Conservation (phyloP, 176 grass and related monocot genomes). For the Puya raimondii region DNA sequence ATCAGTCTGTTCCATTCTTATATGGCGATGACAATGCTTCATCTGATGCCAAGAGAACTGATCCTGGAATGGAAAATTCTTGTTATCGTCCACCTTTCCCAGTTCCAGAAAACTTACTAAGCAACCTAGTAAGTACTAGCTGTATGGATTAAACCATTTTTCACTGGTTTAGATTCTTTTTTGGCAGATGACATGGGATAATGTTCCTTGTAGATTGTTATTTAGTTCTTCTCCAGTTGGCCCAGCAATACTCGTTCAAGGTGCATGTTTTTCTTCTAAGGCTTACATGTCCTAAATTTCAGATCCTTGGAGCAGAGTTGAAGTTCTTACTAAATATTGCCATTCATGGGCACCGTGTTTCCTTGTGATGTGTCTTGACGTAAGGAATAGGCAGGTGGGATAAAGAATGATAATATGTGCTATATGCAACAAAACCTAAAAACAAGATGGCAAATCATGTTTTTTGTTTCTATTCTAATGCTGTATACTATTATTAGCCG, state of each 20-base stretch:
- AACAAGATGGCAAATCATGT: conserved; percentile 24
- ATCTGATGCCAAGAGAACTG: conserved; percentile 25
- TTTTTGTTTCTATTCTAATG: conserved; percentile 22
- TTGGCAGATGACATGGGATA: conserved; percentile 27
- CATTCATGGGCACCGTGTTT: conserved; percentile 38
- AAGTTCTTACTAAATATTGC: conserved; percentile 78
- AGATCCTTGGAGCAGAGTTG: conserved; percentile 99
- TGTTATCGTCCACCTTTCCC: conserved; percentile 62
- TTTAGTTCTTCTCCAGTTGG: conserved; percentile 67
- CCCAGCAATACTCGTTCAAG: conserved; percentile 53
- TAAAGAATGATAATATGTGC: conserved; percentile 59
- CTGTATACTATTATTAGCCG: not conserved
- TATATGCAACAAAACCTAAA: conserved; percentile 39
- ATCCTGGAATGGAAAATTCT: conserved; percentile 18
- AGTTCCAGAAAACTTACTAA: conserved; percentile 63
- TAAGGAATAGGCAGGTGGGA: conserved; percentile 93
- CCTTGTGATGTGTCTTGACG: conserved; percentile 83
- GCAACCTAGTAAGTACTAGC: conserved; percentile 61
- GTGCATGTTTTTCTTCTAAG: conserved; percentile 74
- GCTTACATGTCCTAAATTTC: conserved; percentile 70
- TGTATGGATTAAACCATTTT: conserved; percentile 20
- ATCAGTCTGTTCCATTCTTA: conserved; percentile 60
- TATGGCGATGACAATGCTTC: conserved; percentile 41
- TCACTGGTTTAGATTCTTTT: conserved; percentile 13
- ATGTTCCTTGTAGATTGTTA: conserved; percentile 48